phyloP scores from a whole-genome alignment of 164 flowering plant species.

The Berberis thunbergii region DNA sequence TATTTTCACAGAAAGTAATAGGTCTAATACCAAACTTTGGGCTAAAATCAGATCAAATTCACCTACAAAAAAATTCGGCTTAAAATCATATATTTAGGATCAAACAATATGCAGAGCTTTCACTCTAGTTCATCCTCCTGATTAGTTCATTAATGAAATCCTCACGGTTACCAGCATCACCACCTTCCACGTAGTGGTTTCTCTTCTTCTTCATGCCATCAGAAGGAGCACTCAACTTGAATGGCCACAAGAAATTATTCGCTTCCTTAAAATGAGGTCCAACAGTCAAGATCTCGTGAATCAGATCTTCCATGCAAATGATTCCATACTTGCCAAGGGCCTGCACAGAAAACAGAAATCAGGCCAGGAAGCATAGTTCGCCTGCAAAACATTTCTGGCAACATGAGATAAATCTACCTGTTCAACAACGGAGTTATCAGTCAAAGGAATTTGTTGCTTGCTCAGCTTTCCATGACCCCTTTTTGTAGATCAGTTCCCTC shows the following conservation, averaged over 20 bases:
- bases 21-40: no score
- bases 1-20: no score
- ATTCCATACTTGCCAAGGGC: constrained; percentile 51
- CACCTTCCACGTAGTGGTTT: constrained; percentile 64
- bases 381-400: neutral
- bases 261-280: constrained; percentile 72
- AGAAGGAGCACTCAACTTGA: constrained; percentile 55
- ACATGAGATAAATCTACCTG: constrained; percentile 23
- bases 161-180: constrained; percentile 66
- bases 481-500: constrained; percentile 50
- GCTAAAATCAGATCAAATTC: no score
- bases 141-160: constrained; percentile 55
- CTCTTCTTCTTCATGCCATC: constrained; percentile 65
- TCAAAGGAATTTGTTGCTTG: constrained; percentile 46
- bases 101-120: no score
- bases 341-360: constrained; percentile 12
- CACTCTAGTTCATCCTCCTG: constrained; percentile 52
- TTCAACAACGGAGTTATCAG: constrained; percentile 53
- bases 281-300: constrained; percentile 61
- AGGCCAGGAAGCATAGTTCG: neutral
- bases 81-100: no score
- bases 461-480: constrained; percentile 62
- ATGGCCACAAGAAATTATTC: constrained; percentile 64
- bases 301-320: constrained; percentile 53
- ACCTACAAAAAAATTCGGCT: no score